Evolutionary conservation across 148 eudicot genomes (phyloP), one percentile per base, ranked within the genome.

Genomic region (Fallopia convolvulus): DNA sequence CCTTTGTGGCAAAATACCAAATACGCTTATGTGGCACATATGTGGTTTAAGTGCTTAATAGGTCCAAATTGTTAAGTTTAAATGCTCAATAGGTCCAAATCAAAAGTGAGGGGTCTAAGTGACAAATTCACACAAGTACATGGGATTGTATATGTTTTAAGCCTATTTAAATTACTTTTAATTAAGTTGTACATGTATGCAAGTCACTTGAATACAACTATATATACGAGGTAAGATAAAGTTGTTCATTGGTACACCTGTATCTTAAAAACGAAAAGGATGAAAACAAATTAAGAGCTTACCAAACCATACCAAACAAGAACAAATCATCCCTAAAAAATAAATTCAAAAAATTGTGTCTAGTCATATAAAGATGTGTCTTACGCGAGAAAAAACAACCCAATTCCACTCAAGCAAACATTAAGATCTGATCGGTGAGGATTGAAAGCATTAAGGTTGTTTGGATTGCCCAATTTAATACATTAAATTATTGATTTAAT

Each of bases 301-400:
- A 68, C 72, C 72, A 68, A 65, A 68, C 72, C 46, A 39, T 68
- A 68, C 72, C 72, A 32, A 65, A 68, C 72, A 33, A 17, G 15
- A 39, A 33, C 72, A 68, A 68, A 68, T 68, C 72, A 68, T 68
- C 46, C 36, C 15, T 5, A 68, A 61, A 33, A 33, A 68, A 36
- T 68, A 68, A 68, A 68, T 36, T 36, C 36, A 17, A 68, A n/a
- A 18, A 61, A 58, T 58, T 5, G 20, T 17, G 58, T 20, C 66
- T 58, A 21, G 40, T 65, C 71, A n/a, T 33, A 15, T 26, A 63
- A 63, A 63, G 39, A 63, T 12, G 66, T 21, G 33, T 60, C 32
- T 60, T 10, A 23, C 66, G 0, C 66, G 8, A 58, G 8, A 58
- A 58, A 58, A 21, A 9, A 12, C 13, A 1, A 58, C 23, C 18